These are phyloP conservation scores for Fusarium equiseti DNA, from an alignment of 2,329 filamentous ascomycete genomes.

Conservation along the genomic window DNA sequence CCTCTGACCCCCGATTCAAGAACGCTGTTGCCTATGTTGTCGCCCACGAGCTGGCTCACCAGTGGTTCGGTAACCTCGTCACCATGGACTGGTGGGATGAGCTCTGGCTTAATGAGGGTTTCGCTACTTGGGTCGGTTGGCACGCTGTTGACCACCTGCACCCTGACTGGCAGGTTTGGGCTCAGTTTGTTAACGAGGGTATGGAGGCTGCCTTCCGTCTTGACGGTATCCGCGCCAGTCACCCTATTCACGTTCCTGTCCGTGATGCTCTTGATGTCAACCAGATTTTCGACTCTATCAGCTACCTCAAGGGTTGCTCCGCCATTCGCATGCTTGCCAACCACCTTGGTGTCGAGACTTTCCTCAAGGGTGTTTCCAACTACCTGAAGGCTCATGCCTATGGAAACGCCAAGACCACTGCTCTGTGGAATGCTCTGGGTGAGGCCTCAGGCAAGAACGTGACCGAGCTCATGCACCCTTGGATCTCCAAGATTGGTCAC, in stretches of 20 bases:
- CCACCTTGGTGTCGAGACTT: slow-evolving; percentile 87
- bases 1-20: slow-evolving; percentile 89
- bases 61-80: slow-evolving; percentile 96
- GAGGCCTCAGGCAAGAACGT: slow-evolving; percentile 91
- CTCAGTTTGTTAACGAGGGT: slow-evolving; percentile 95
- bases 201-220: slow-evolving; percentile 92
- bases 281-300: slow-evolving; percentile 97
- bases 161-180: slow-evolving; percentile 98
- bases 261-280: slow-evolving; percentile 94
- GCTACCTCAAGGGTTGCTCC: slow-evolving; percentile 95
- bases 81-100: slow-evolving; percentile 99
- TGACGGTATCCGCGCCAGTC: slow-evolving; percentile 89
- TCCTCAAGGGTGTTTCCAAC: slow-evolving; percentile 88
- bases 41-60: slow-evolving; percentile 96
- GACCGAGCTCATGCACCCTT: slow-evolving; percentile 87
- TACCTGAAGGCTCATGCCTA: slow-evolving; percentile 93
- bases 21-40: slow-evolving; percentile 97
- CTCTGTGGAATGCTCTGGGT: slow-evolving; percentile 89
- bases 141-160: slow-evolving; percentile 90
- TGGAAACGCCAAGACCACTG: slow-evolving; percentile 89
- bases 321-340: slow-evolving; percentile 96
- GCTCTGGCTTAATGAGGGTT: slow-evolving; percentile 94
- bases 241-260: slow-evolving; percentile 96
- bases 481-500: slow-evolving; percentile 96
- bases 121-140: slow-evolving; percentile 99